phyloP scores from a whole-genome alignment of 345 rosid species.

The Citrus unshiu region DNA sequence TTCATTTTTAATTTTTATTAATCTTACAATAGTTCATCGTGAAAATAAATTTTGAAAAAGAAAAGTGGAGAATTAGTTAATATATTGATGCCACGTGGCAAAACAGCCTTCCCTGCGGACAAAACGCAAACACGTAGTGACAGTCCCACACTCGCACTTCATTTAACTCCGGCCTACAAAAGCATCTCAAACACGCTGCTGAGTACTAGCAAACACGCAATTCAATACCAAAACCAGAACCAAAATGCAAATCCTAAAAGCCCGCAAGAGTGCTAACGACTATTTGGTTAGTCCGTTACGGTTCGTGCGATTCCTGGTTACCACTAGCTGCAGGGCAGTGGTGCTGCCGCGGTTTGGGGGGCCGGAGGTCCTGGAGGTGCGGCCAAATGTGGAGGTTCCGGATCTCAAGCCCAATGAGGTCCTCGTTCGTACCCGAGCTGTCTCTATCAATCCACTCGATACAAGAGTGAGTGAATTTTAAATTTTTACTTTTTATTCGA shows the following conservation, averaged over 20 bases:
- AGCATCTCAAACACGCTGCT: background rate
- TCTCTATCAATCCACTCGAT: conserved; percentile 89
- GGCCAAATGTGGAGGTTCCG: conserved; percentile 68
- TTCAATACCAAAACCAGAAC: background rate
- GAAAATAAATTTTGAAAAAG: background rate
- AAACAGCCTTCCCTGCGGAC: conserved; percentile 23
- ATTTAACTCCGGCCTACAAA: background rate
- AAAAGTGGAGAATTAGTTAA: background rate
- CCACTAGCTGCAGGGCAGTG: conserved; percentile 79
- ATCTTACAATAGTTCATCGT: background rate
- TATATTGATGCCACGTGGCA: background rate
- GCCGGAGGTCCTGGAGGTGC: conserved; percentile 80
- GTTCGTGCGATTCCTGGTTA: conserved; percentile 45
- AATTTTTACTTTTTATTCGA: background rate
- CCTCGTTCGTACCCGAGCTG: conserved; percentile 83
- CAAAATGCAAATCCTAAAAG: conserved; percentile 27
- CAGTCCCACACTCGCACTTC: conserved; percentile 3
- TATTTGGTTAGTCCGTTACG: background rate
- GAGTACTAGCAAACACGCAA: background rate
- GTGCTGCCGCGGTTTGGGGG: conserved; percentile 86
- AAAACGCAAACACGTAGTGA: conserved; percentile 27
- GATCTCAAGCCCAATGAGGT: conserved; percentile 73
- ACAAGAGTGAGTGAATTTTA: conserved; percentile 56
- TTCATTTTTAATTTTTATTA: too few relatives aligned
- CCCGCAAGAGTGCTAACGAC: background rate